These are phyloP conservation scores for Priceomyces carsonii DNA, from an alignment of 805 yeast species.

Conservation along the genomic window DNA sequence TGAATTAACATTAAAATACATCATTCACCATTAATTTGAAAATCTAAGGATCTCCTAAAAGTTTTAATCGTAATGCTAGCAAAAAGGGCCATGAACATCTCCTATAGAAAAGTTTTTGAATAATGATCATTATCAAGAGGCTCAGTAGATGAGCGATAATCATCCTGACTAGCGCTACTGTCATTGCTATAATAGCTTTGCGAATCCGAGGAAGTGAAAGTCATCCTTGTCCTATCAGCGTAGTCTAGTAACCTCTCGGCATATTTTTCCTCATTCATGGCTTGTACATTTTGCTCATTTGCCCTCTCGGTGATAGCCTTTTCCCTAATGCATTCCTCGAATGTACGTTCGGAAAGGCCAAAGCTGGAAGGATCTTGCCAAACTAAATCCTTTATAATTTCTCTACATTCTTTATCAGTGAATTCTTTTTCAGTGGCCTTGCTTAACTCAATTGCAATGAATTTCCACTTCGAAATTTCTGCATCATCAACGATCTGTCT, in stretches of 20 bases:
- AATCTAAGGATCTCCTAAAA: neutral
- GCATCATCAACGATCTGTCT: conserved; percentile 63
- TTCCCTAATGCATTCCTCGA: conserved; percentile 40
- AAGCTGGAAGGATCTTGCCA: conserved; percentile 55
- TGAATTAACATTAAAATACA: too few relatives aligned
- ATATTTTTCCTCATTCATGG: conserved; percentile 10
- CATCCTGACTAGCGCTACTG: neutral
- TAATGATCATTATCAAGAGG: neutral
- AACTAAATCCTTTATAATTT: conserved; percentile 52
- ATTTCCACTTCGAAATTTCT: conserved; percentile 69
- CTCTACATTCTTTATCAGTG: conserved; percentile 56
- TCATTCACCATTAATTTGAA: too few relatives aligned
- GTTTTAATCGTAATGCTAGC: neutral
- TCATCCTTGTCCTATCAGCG: conserved; percentile 3
- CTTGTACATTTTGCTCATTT: conserved; percentile 16
- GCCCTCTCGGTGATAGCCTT: conserved; percentile 36
- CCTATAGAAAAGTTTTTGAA: too few relatives aligned
- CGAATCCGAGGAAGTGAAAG: conserved; percentile 3
- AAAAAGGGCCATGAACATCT: too few relatives aligned
- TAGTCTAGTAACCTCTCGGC: conserved; percentile 9
- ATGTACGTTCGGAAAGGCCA: conserved; percentile 52
- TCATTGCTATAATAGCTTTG: conserved; percentile 1
- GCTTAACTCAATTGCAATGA: conserved; percentile 60
- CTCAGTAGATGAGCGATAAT: conserved; percentile 1
- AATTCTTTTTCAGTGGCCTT: conserved; percentile 53